Evolutionary conservation across 306 rosid species (phyloP), one percentile per base, ranked within the genome.

Genomic region (Begonia loranthoides): DNA sequence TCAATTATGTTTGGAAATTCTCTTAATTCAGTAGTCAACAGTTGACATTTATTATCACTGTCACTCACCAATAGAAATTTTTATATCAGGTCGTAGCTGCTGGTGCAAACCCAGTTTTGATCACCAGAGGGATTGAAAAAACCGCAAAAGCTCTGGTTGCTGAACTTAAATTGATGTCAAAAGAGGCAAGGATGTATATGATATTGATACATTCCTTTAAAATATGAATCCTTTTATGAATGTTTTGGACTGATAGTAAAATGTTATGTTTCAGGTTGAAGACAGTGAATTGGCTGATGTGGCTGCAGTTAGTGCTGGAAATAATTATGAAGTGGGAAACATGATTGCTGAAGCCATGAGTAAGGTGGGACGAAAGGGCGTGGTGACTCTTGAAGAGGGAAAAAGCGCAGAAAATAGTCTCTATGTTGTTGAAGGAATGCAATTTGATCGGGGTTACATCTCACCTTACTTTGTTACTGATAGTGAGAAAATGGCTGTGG

Each of bases 291-390:
- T 92, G 64, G 96, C 99, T 0, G 99, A 92, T 64, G 99, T 92
- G 57, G 99, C 99, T 22, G 96, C 99, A 9, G 99, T 92, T 19
- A 92, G 99, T 81, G 99, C 99, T 1, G 99, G 99, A 47, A 92
- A 92, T 75, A 92, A 92, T 50, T 33, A 80, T 47, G 99, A 92
- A 65, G 93, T 92, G 1, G 99, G 99, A 61, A 70, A 71, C 28
- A 92, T 92, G 99, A 92, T 92, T 11, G 99, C 99, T 9, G 99
- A 92, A 75, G 99, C 99, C 55, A 54, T 92, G 99, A 83, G 99
- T 49, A 80, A 70, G 73, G 99, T 92, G 65, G 99, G 99, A 19
- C 72, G 99, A 43, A 87, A 80, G 84, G 99, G 99, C 65, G 99
- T 92, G 9, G 99, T 92, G 69, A 92, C 99, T 15, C 93, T 92